Conservation (phyloP, 441 rosid genomes). For the Adansonia rubrostipa region DNA sequence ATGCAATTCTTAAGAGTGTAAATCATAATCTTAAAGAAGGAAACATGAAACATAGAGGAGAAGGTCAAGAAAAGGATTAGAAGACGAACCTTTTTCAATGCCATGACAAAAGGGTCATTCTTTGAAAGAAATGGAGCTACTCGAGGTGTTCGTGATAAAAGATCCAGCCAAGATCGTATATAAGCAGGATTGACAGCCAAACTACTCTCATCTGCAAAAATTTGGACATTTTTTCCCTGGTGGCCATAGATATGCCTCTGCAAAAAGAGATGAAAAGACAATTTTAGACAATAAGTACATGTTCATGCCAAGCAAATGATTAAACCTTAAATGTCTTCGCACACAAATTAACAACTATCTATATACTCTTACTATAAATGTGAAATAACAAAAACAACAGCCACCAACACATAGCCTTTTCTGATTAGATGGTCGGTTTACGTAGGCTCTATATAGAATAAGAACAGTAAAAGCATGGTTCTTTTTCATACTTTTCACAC, state of each 20-base stretch:
- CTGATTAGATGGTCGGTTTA: neutral
- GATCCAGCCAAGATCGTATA: constrained; percentile 77
- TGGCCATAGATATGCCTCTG: constrained; percentile 92
- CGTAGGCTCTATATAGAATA: neutral
- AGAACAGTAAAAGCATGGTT: constrained; percentile 1
- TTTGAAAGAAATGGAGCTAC: constrained; percentile 93
- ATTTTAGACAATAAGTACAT: constrained; percentile 23
- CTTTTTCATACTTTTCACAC: neutral
- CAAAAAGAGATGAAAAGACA: constrained; percentile 20
- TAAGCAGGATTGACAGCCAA: constrained; percentile 83
- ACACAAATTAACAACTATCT: neutral
- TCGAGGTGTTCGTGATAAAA: constrained; percentile 86
- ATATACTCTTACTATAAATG: neutral
- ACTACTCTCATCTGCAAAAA: constrained; percentile 84
- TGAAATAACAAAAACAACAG: neutral
- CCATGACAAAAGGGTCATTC: constrained; percentile 82
- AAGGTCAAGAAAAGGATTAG: constrained; percentile 17
- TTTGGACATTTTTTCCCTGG: constrained; percentile 72
- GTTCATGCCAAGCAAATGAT: constrained; percentile 8
- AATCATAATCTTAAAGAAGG: constrained; percentile 5
- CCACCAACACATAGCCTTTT: neutral
- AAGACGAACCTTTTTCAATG: constrained; percentile 69
- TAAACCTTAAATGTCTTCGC: constrained; percentile 1
- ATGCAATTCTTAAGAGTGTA: neutral
- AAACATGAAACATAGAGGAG: neutral